A percentile compares a stretch with the other conserved stretches of the same genome.
Conservation (phyloP, 2,329 filamentous ascomycete species). For the Hymenoscyphus fraxineus region DNA sequence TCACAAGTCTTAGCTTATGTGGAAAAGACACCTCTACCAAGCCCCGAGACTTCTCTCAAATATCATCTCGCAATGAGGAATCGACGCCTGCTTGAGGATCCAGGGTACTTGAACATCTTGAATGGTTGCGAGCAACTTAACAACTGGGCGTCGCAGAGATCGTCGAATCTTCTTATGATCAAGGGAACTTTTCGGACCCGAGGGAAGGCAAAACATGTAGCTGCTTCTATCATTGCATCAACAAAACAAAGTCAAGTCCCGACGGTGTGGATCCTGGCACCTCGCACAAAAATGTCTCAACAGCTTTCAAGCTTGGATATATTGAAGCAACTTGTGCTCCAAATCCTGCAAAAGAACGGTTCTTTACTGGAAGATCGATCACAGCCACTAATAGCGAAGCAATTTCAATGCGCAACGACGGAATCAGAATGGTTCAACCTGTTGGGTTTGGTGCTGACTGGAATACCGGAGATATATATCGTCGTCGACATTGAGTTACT, state of each 20-base stretch:
- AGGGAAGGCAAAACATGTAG: conserved; percentile 7
- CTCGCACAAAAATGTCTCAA: neutral
- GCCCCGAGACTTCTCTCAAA: conserved; percentile 6
- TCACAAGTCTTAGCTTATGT: conserved; percentile 12
- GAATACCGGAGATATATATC: no score
- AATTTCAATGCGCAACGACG: conserved; percentile 12
- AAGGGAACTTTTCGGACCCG: conserved; percentile 5
- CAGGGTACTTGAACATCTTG: neutral
- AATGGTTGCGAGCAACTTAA: conserved; percentile 8
- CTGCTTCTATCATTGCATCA: neutral
- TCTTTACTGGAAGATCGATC: conserved; percentile 7
- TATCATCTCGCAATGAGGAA: conserved; percentile 6
- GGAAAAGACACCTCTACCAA: conserved; percentile 3
- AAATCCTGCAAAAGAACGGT: conserved; percentile 12
- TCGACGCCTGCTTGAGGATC: neutral
- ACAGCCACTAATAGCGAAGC: neutral
- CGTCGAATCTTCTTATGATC: conserved; percentile 8
- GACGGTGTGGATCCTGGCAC: conserved; percentile 5
- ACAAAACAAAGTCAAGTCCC: neutral
- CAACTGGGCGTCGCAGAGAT: conserved; percentile 6
- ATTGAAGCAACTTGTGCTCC: conserved; percentile 12
- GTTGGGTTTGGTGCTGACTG: no score
- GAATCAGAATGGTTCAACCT: conserved; percentile 16
- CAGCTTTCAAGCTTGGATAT: conserved; percentile 6
- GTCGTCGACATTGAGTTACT: no score